A percentile compares a stretch with the other conserved stretches of the same genome.
phyloP scores from a whole-genome alignment of 2,329 filamentous ascomycete genomes.

The Cryphonectria radicalis region DNA sequence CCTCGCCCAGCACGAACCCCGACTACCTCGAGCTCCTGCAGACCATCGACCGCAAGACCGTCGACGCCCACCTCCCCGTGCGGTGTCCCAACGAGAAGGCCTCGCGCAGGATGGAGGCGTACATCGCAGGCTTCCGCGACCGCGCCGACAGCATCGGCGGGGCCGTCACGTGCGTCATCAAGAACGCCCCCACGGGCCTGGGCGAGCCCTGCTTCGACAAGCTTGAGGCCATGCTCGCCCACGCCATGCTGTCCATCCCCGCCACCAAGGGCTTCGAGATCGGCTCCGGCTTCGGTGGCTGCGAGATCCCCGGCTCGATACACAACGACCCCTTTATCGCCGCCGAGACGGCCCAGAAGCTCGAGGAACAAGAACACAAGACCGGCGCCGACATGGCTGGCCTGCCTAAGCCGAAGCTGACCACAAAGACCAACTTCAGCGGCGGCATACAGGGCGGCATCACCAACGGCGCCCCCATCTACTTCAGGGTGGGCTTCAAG shows the following conservation, averaged over 20 bases:
- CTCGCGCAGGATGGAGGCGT: constrained; percentile 73
- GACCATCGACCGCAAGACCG: constrained; percentile 71
- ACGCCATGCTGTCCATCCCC: constrained; percentile 94
- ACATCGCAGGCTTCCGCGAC: constrained; percentile 79
- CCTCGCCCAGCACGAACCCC: constrained; percentile 74
- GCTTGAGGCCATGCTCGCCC: constrained; percentile 86
- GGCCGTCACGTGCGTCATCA: constrained; percentile 91
- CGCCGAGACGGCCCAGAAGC: constrained; percentile 46
- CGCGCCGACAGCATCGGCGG: constrained; percentile 88
- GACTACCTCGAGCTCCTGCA: constrained; percentile 76
- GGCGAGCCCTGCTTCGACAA: constrained; percentile 97
- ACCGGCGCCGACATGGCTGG: constrained; percentile 51
- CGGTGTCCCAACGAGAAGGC: constrained; percentile 76
- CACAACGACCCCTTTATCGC: constrained; percentile 90
- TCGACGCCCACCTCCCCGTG: constrained; percentile 84
- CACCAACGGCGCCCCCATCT: constrained; percentile 89
- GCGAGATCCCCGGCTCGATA: constrained; percentile 81
- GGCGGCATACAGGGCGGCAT: constrained; percentile 96
- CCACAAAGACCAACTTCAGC: constrained; percentile 92
- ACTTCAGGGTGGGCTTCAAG: constrained; percentile 95
- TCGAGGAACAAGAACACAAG: constrained; percentile 44
- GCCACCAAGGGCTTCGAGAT: constrained; percentile 96
- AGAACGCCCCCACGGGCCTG: constrained; percentile 81
- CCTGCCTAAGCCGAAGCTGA: constrained; percentile 64
- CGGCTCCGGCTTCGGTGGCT: constrained; percentile 88